Evolutionary conservation across 305 asterid species (phyloP), one percentile per base, ranked within the genome.

Genomic region (Fraxinus greggii): DNA sequence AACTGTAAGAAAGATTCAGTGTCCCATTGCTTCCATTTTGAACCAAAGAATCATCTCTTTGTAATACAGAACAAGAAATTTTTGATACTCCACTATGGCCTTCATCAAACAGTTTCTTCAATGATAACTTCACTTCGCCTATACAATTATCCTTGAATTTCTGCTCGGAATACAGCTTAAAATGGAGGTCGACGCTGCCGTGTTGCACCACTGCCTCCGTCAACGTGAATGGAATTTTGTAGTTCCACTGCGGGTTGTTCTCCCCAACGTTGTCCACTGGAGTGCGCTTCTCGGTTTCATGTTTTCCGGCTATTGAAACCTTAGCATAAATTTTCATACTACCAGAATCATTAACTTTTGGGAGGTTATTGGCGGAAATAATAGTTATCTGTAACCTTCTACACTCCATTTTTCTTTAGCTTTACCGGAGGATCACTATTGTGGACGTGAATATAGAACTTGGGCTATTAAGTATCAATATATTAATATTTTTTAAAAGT

Each of bases 181-280:
- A 85, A 3, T 88, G 91, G 3, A 93, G 87, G 89, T 89, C 87
- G 4, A 90, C 77, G 88, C 88, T 89, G 80, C 45, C 81, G 45
- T 85, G 87, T 29, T 83, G 85, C 8, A 92, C 65, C 89, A 81
- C 79, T 7, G 90, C 33, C 84, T 90, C 97, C 10, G 79, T 54
- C 15, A 92, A 48, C 10, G 89, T 85, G 88, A 82, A 92, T 81
- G 86, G 84, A 76, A 85, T 78, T 28, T 84, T 84, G 89, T 59
- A 86, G 63, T 93, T 91, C 97, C 97, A 93, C 0, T 91, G 92
- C 3, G 97, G 97, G 75, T 93, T 93, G 12, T 35, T 79, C 79
- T 78, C 85, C 2, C 97, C 91, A 79, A 90, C 91, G 31, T 40
- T 87, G 85, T 93, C 97, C 15, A 84, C 35, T 9, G 93, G 96